Conservation (phyloP, 306 rosid genomes). For the Citrullus amarus region DNA sequence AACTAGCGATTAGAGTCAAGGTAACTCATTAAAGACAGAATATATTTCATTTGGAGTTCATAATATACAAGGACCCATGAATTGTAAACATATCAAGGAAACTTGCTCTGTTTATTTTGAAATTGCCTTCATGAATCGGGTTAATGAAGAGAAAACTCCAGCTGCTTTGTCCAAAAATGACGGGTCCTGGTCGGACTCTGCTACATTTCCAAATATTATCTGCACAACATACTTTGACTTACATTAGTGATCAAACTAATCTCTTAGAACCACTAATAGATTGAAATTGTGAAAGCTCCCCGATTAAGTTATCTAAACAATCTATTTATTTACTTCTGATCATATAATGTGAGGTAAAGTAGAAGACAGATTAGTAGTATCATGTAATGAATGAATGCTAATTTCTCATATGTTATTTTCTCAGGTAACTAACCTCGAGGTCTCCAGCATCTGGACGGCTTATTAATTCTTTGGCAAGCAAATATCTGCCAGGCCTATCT, state of each 20-base stretch:
- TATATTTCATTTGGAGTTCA: neutral
- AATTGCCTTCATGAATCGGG: constrained; percentile 71
- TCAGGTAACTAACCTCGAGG: constrained; percentile 53
- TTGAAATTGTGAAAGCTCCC: neutral
- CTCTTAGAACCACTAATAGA: neutral
- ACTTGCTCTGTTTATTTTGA: constrained; percentile 18
- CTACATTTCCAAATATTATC: constrained; percentile 52
- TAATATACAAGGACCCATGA: neutral
- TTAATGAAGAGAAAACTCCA: constrained; percentile 68
- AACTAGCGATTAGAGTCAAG: neutral
- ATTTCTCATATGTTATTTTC: neutral
- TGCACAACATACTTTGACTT: constrained; percentile 15
- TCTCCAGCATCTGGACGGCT: constrained; percentile 79
- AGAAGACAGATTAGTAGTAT: neutral
- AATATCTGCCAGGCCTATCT: constrained; percentile 70
- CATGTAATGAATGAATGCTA: neutral
- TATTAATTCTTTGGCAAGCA: constrained; percentile 70
- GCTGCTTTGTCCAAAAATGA: constrained; percentile 66
- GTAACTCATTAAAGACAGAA: neutral
- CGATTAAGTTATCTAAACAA: neutral
- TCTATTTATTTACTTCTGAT: neutral
- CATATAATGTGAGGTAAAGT: neutral
- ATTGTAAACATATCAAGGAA: neutral
- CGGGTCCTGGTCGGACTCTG: constrained; percentile 44
- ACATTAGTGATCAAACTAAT: neutral